Conservation (phyloP, 176 grass and related monocot genomes). For the Eremochloa ophiuroides region DNA sequence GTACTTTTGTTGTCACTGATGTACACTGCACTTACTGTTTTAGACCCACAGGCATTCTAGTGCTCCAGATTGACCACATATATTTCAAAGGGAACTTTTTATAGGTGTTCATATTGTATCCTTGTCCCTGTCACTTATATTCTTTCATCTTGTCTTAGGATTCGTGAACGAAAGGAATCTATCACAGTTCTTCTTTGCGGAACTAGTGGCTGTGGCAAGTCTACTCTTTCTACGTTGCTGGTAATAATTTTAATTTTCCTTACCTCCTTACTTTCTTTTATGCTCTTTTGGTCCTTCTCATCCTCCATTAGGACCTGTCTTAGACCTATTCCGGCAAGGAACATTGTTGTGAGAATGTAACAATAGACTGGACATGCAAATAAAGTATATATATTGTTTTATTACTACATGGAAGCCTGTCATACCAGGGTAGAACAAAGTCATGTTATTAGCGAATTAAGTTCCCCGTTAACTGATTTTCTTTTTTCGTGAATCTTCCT, state of each 20-base stretch:
- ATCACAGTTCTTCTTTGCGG: constrained; percentile 88
- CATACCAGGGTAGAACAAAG: neutral
- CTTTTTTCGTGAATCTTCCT: neutral
- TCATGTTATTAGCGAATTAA: neutral
- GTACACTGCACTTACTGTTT: neutral
- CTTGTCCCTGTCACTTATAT: neutral
- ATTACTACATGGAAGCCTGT: neutral
- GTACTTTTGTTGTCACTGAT: neutral
- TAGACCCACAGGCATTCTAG: neutral
- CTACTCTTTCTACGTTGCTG: constrained; percentile 90
- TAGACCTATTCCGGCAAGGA: neutral
- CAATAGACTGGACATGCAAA: neutral
- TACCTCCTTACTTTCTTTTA: neutral
- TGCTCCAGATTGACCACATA: neutral
- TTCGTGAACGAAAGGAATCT: constrained; percentile 83
- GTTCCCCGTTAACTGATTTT: neutral
- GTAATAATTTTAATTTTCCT: constrained; percentile 32
- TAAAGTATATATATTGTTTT: neutral
- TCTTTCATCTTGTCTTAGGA: constrained; percentile 34
- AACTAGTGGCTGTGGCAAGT: constrained; percentile 95
- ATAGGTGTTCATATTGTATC: neutral
- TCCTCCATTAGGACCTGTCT: neutral
- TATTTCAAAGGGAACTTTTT: neutral
- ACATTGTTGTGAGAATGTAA: neutral
- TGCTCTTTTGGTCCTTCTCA: neutral